These are phyloP conservation scores for Penicillium bialowiezense DNA, from an alignment of 495 filamentous ascomycete species.

Conservation along the genomic window DNA sequence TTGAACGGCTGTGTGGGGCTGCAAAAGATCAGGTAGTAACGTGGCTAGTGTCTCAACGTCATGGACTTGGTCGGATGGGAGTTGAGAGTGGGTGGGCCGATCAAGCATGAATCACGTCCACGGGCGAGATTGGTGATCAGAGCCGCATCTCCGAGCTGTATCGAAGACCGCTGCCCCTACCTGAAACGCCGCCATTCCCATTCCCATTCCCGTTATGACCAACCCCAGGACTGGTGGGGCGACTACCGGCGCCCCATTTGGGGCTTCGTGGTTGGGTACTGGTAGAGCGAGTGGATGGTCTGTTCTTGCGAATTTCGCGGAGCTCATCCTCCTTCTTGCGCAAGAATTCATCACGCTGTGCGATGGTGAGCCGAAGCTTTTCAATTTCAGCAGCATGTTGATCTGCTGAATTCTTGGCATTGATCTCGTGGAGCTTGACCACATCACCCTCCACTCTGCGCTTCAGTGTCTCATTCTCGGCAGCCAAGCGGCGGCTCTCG, in stretches of 20 bases:
- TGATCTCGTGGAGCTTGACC: slow-evolving; percentile 48
- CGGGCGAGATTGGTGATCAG: not conserved
- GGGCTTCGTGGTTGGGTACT: slow-evolving; percentile 48
- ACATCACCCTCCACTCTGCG: slow-evolving; percentile 52
- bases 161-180: slow-evolving; percentile 37
- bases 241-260: slow-evolving; percentile 41
- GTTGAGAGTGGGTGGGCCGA: not conserved
- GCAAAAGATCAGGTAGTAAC: not conserved
- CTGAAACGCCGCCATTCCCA: slow-evolving; percentile 25
- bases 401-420: slow-evolving; percentile 37
- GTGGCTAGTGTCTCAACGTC: slow-evolving; percentile 13
- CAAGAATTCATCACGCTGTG: slow-evolving; percentile 45
- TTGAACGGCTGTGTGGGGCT: not conserved
- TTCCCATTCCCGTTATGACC: slow-evolving; percentile 31
- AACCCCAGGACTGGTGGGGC: slow-evolving; percentile 44
- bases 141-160: slow-evolving; percentile 43
- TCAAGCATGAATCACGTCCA: not conserved
- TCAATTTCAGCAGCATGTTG: slow-evolving; percentile 39
- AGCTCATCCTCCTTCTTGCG: slow-evolving; percentile 61
- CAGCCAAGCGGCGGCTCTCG: slow-evolving; percentile 50
- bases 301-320: slow-evolving; percentile 50
- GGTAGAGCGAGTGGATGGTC: slow-evolving; percentile 44
- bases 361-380: slow-evolving; percentile 46
- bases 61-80: slow-evolving; percentile 5
- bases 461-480: slow-evolving; percentile 45